Percentiles rank a stretch among this genome's conserved stretches.
Conservation (phyloP, 2,329 filamentous ascomycete genomes). For the Xylariaceae sp. region DNA sequence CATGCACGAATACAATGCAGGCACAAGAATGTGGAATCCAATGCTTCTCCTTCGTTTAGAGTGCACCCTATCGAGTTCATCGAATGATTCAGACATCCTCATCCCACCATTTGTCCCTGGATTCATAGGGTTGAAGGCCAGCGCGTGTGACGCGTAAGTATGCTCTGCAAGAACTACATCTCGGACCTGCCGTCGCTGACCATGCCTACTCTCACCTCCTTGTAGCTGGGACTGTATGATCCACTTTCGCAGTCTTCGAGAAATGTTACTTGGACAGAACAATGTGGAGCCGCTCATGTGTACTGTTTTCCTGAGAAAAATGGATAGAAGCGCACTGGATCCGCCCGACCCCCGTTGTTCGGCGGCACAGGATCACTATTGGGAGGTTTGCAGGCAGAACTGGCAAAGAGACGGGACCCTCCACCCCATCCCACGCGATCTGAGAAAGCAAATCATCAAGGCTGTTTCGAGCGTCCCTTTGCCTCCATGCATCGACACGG, state of each 20-base stretch:
- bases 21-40: too few species aligned
- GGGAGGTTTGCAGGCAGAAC: not conserved
- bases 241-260: too few species aligned
- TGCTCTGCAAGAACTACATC: too few species aligned
- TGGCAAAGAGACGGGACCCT: not conserved
- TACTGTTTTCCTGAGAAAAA: not conserved
- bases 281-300: not conserved
- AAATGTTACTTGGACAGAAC: too few species aligned
- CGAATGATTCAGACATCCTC: too few species aligned
- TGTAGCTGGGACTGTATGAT: not conserved
- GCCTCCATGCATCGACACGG: not conserved
- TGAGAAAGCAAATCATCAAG: not conserved
- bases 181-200: not conserved
- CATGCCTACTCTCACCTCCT: constrained; percentile 5
- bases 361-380: not conserved
- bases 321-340: too few species aligned
- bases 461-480: not conserved
- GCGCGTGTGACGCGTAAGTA: too few species aligned
- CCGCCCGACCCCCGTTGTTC: not conserved
- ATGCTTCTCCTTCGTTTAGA: too few species aligned
- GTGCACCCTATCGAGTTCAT: too few species aligned
- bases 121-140: too few species aligned
- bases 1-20: too few species aligned
- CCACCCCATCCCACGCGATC: not conserved
- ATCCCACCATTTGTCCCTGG: too few species aligned